Conservation (phyloP, 352 stramenopile genomes). For the Phytophthora hibernalis region DNA sequence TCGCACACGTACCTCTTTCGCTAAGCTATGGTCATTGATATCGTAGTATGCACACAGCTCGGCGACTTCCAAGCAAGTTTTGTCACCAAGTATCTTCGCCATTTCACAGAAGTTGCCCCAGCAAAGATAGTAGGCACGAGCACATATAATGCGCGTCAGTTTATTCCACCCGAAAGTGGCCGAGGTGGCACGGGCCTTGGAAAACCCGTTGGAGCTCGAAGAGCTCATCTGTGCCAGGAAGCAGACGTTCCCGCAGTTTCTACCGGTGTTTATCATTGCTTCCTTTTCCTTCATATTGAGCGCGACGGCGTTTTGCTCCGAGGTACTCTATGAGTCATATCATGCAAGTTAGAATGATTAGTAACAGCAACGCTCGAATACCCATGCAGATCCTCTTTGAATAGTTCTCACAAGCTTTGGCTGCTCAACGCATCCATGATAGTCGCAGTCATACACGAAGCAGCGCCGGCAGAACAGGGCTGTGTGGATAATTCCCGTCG, state of each 20-base stretch:
- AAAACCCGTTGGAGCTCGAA: constrained; percentile 41
- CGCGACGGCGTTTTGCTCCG: constrained; percentile 68
- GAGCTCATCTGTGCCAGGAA: constrained; percentile 62
- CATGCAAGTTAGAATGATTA: constrained; percentile 14
- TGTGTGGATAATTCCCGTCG: constrained; percentile 21
- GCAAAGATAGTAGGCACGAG: constrained; percentile 73
- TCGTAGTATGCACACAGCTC: constrained; percentile 74
- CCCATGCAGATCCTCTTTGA: neutral
- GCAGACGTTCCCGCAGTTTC: constrained; percentile 82
- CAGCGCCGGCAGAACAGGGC: constrained; percentile 83
- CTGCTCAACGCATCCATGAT: constrained; percentile 68
- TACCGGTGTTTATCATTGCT: constrained; percentile 52
- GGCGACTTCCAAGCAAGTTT: constrained; percentile 76
- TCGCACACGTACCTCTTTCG: constrained; percentile 46
- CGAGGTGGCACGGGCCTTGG: constrained; percentile 59
- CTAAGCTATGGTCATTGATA: constrained; percentile 67
- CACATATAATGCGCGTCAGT: constrained; percentile 52
- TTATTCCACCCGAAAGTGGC: constrained; percentile 61
- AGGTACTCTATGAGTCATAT: constrained; percentile 46
- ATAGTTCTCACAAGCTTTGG: constrained; percentile 57
- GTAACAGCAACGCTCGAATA: neutral
- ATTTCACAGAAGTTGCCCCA: constrained; percentile 83
- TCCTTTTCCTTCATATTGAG: constrained; percentile 50
- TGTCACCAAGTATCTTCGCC: constrained; percentile 68
- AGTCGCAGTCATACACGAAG: constrained; percentile 88